Percentiles rank a stretch among this genome's conserved stretches.
Conservation (phyloP, 2,329 filamentous ascomycete genomes). For the Orbilia brochopaga region DNA sequence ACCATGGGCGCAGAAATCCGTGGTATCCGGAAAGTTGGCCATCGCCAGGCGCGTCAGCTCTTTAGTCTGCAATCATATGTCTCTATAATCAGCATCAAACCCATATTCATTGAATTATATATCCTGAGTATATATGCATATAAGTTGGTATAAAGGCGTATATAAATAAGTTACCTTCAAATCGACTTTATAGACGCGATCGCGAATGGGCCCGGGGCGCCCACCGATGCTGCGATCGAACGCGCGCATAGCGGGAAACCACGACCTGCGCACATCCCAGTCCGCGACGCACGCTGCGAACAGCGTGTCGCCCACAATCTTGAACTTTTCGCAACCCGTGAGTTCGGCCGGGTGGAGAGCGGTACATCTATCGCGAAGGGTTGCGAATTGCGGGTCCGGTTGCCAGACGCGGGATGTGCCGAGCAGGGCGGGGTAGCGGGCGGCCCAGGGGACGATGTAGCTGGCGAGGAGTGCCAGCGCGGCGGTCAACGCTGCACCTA, state of each 20-base stretch:
- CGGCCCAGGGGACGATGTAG: conserved; percentile 28
- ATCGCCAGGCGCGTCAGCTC: conserved; percentile 19
- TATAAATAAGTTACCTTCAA: too few species aligned
- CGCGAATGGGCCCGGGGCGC: conserved; percentile 15
- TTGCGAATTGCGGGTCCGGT: conserved; percentile 25
- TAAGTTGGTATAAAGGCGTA: too few species aligned
- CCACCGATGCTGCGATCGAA: conserved; percentile 1
- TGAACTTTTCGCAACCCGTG: conserved; percentile 40
- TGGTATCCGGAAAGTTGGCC: conserved; percentile 23
- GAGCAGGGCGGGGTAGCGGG: conserved; percentile 23
- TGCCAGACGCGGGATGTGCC: conserved; percentile 28
- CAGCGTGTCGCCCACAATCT: conserved; percentile 22
- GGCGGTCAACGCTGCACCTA: neutral
- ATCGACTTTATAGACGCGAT: conserved; percentile 27
- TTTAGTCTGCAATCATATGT: too few species aligned
- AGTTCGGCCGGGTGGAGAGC: conserved; percentile 15
- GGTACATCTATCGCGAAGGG: conserved; percentile 16
- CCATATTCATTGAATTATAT: too few species aligned
- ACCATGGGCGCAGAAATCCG: conserved; percentile 39
- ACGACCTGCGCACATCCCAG: conserved; percentile 23
- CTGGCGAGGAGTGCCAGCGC: conserved; percentile 4
- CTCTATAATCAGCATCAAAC: too few species aligned
- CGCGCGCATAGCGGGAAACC: conserved; percentile 37
- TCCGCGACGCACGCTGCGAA: conserved; percentile 33
- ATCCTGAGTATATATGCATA: too few species aligned